Percentiles rank a stretch among this genome's conserved stretches.
These are phyloP conservation scores for Inga leiocalycina DNA, from an alignment of 306 rosid species.

Conservation along the genomic window DNA sequence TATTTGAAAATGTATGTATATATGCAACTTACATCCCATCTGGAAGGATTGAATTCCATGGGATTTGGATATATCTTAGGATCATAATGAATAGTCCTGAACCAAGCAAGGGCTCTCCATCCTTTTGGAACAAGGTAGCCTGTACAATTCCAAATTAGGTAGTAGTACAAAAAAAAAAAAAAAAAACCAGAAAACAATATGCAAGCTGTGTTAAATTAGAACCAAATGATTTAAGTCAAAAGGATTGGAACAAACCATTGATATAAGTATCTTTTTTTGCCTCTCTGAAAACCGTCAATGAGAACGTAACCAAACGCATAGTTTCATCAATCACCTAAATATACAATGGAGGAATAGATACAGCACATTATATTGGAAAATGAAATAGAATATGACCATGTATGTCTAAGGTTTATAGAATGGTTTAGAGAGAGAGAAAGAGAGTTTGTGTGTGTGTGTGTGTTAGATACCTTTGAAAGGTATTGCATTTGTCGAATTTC, in stretches of 20 bases:
- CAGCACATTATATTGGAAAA: too few relatives aligned
- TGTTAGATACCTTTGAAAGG: not conserved
- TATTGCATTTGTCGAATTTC: not conserved
- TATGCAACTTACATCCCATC: conserved; percentile 64
- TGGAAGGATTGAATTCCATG: conserved; percentile 60
- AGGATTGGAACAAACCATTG: conserved; percentile 39
- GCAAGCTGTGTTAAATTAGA: not conserved
- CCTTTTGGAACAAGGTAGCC: conserved; percentile 78
- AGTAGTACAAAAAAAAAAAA: not conserved
- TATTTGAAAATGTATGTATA: not conserved
- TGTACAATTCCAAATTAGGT: conserved; percentile 3
- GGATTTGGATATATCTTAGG: conserved; percentile 68
- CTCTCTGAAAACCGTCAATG: conserved; percentile 56
- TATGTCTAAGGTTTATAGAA: not conserved
- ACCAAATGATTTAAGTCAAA: not conserved
- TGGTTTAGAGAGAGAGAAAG: not conserved
- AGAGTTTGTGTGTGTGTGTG: too few relatives aligned
- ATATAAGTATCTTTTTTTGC: conserved; percentile 60
- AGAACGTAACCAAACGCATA: conserved; percentile 61
- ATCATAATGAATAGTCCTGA: conserved; percentile 68
- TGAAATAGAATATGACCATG: not conserved
- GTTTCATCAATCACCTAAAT: conserved; percentile 80
- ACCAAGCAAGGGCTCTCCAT: conserved; percentile 76
- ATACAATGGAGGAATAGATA: not conserved
- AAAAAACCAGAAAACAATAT: too few relatives aligned